A percentile compares a stretch with the other conserved stretches of the same genome.
Evolutionary conservation across 106 monocot species (phyloP).

Genomic region (Hemerocallis citrina): DNA sequence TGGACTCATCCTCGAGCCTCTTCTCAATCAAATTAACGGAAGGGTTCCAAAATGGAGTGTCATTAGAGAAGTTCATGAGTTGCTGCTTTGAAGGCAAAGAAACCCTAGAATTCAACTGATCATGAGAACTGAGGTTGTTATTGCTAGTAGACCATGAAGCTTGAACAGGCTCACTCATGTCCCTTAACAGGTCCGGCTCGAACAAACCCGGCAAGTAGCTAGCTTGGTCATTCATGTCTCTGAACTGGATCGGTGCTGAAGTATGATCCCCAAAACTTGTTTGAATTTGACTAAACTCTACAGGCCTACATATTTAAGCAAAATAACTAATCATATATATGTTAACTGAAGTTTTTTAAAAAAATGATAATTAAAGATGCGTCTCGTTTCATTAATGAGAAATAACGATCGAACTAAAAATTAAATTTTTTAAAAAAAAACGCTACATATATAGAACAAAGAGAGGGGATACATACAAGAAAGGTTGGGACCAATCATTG

Average conservation of each 20-base stretch:
- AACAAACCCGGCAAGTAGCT: background rate
- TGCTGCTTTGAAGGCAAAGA: constrained; percentile 19
- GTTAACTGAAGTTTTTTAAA: too few species aligned
- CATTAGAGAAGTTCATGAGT: constrained; percentile 39
- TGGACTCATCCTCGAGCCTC: background rate
- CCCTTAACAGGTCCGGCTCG: background rate
- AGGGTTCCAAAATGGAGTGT: constrained; percentile 40
- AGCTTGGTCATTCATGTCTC: too few species aligned
- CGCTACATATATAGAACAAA: background rate
- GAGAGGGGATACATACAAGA: background rate
- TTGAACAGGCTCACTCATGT: constrained; percentile 4
- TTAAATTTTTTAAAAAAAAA: too few species aligned
- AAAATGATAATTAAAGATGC: too few species aligned
- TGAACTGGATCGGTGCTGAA: too few species aligned
- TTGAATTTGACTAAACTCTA: background rate
- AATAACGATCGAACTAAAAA: too few species aligned
- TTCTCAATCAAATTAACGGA: background rate
- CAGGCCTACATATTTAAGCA: background rate
- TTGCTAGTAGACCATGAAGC: constrained; percentile 20
- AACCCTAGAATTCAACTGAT: constrained; percentile 2
- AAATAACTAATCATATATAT: too few species aligned
- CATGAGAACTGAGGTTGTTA: constrained; percentile 22
- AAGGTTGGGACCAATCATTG: background rate
- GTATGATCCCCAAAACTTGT: background rate
- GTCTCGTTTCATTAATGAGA: background rate